phyloP scores from a whole-genome alignment of 2,329 filamentous ascomycete species.

The Periconia digitata region DNA sequence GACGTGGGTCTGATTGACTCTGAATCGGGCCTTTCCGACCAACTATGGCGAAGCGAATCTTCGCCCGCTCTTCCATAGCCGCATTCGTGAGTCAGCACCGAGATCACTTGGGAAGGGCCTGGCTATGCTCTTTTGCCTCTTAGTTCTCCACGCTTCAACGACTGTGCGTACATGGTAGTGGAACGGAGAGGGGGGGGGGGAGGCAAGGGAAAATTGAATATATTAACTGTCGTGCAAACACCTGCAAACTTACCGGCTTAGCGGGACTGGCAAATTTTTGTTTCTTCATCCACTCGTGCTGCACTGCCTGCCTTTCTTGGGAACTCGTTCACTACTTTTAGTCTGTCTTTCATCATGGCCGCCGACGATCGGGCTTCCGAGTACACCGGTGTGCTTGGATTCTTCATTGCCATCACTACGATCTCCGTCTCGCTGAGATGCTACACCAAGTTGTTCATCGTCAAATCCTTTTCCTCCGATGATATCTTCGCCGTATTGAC shows the following conservation, averaged over 20 bases:
- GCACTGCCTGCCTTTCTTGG: not conserved
- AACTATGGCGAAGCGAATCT: not conserved
- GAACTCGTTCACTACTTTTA: not conserved
- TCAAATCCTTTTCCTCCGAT: conserved; percentile 19
- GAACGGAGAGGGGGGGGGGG: not conserved
- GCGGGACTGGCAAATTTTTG: not conserved
- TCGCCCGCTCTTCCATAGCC: not conserved
- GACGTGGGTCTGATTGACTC: not conserved
- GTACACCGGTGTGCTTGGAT: conserved; percentile 17
- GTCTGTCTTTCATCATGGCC: conserved; percentile 17
- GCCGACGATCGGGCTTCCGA: conserved; percentile 16
- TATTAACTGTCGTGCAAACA: not conserved
- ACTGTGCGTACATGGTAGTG: not conserved
- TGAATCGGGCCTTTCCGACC: not conserved
- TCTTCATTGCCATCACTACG: conserved; percentile 17
- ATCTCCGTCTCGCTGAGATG: conserved; percentile 16
- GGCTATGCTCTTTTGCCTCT: not conserved
- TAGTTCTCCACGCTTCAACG: not conserved
- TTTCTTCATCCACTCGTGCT: not conserved
- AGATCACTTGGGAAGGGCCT: not conserved
- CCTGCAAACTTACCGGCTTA: not conserved
- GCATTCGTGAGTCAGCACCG: not conserved
- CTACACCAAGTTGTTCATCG: conserved; percentile 19
- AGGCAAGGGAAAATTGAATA: not conserved
- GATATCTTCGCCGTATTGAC: conserved; percentile 20